Evolutionary conservation across 345 rosid genomes (phyloP).

Genomic region (Microcos paniculata): DNA sequence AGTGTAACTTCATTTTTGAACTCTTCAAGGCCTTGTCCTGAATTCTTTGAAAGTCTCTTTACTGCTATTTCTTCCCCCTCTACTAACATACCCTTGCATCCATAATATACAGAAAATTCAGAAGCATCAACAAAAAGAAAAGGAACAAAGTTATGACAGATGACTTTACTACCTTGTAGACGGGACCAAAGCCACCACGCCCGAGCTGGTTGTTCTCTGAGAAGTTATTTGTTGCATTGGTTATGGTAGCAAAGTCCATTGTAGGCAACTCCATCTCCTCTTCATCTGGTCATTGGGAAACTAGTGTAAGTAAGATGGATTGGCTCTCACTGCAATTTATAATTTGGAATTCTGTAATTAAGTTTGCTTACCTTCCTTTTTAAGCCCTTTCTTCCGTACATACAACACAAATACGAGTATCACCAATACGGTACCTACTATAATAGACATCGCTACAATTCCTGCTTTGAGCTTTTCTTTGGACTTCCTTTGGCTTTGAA

Average conservation of each 20-base stretch:
- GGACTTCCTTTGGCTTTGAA: background rate
- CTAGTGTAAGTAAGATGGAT: background rate
- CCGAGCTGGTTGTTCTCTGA: constrained; percentile 32
- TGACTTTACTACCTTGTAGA: constrained; percentile 12
- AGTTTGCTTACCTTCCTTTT: background rate
- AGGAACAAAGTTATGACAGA: background rate
- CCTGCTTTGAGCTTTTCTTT: background rate
- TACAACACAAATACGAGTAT: background rate
- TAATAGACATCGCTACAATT: background rate
- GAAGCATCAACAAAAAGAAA: background rate
- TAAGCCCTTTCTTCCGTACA: background rate
- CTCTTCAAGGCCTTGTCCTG: constrained; percentile 16
- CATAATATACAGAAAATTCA: background rate
- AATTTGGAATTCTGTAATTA: background rate
- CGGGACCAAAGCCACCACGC: constrained; percentile 49
- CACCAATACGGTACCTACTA: background rate
- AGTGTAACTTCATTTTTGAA: constrained; percentile 14
- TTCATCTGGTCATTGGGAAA: background rate
- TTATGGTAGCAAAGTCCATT: constrained; percentile 13
- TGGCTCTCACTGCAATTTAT: background rate
- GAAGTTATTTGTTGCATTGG: constrained; percentile 33
- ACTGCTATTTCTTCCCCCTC: constrained; percentile 10
- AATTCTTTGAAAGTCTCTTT: constrained; percentile 8
- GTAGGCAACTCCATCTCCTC: constrained; percentile 12
- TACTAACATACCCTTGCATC: background rate